Evolutionary conservation across 2,329 filamentous ascomycete species (phyloP), one percentile per base, ranked within the genome.

Genomic region (Bisporella sp.): DNA sequence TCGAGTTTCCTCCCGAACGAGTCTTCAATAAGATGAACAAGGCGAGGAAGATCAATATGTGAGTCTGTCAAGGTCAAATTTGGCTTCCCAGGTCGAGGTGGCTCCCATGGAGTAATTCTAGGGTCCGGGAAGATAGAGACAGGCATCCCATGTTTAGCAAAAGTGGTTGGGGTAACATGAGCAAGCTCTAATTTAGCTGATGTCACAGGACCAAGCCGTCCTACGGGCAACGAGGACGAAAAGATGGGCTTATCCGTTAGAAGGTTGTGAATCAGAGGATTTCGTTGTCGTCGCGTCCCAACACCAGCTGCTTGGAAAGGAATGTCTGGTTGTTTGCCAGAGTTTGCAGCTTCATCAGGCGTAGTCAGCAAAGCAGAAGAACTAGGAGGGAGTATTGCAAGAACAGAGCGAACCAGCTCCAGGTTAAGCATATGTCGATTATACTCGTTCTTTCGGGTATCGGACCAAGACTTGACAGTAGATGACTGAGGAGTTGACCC

Each of bases 201-300:
- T 57, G 37, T 58, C 49, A 21, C 61, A 6, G 50, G 35, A 3
- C 60, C 58, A 32, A 89, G 77, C 45, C 87, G 78, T 40, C 83
- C 79, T 5, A 83, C 76, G 0, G 93, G 93, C 0, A 99, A 74
- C 0, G 93, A 99, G 1, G 93, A 93, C 1, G 93, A 97, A 57
- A 90, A 86, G 11, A 91, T 79, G 0, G 93, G 92, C 62, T 96
- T 95, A 69, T 99, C 93, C 2, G 93, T 99, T 7, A 99, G 77
- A 1, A 99, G 80, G 61, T 96, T 97, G 69, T 99, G 90, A 43
- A 99, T 93, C 1, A 99, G 73, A 0, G 91, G 90, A 61, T 99
- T 99, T 48, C 60, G 53, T 51, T 81, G 78, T 67, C 77, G 71
- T 66, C 77, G 74, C 48, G 78, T 81, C 51, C 73, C 73, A 52